Evolutionary conservation across 2,329 filamentous ascomycete genomes (phyloP).

Genomic region (Dactylonectria macrodidyma): DNA sequence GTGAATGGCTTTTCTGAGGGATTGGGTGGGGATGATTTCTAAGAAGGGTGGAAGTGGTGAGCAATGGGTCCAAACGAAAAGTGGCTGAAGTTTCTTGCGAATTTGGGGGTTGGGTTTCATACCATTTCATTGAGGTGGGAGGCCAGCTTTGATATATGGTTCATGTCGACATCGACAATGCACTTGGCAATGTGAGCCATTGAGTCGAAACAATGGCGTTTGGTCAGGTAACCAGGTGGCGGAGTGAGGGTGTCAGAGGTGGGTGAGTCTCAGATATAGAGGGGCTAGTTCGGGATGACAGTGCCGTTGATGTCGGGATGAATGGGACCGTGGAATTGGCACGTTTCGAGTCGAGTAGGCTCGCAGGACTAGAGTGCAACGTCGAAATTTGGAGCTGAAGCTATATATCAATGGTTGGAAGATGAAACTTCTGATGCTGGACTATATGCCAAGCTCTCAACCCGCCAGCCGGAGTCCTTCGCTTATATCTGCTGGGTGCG

Average conservation of each 20-base stretch:
- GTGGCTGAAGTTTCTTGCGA: constrained; percentile 21
- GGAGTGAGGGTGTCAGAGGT: constrained; percentile 31
- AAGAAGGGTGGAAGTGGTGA: constrained; percentile 32
- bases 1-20: constrained; percentile 65
- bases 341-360: constrained; percentile 46
- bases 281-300: constrained; percentile 40
- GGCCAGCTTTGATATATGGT: constrained; percentile 66
- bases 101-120: constrained; percentile 42
- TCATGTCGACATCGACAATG: constrained; percentile 65
- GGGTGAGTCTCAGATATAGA: constrained; percentile 44
- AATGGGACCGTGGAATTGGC: constrained; percentile 40
- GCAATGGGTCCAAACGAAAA: constrained; percentile 15
- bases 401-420: constrained; percentile 46
- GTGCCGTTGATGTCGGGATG: constrained; percentile 40
- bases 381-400: constrained; percentile 42
- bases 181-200: constrained; percentile 77
- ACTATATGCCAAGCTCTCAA: constrained; percentile 42
- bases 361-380: constrained; percentile 37
- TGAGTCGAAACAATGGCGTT: constrained; percentile 47
- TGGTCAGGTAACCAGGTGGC: constrained; percentile 38
- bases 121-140: constrained; percentile 64
- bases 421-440: constrained; percentile 45
- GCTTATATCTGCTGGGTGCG: constrained; percentile 40
- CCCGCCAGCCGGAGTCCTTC: constrained; percentile 39
- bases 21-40: constrained; percentile 43